These are phyloP conservation scores for Trichosporon inkin DNA, from an alignment of 1,284 basidiomycete genomes.

Conservation along the genomic window DNA sequence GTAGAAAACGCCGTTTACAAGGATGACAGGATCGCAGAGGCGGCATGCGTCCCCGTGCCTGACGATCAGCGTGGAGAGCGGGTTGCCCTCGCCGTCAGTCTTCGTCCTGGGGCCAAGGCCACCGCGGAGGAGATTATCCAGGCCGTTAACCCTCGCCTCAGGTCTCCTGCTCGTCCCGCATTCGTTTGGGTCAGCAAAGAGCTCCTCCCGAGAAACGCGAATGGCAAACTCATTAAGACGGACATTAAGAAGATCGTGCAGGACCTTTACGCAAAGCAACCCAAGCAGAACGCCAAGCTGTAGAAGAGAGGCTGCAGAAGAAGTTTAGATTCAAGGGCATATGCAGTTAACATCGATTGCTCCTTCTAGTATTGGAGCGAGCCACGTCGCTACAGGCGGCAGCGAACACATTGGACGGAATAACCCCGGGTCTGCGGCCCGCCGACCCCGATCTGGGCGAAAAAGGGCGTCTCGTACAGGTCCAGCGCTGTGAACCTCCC, in stretches of 20 bases:
- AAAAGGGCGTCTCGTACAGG: too few relatives aligned
- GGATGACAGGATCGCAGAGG: conserved; percentile 35
- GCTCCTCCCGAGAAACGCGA: conserved; percentile 18
- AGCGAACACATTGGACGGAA: too few relatives aligned
- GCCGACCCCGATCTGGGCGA: too few relatives aligned
- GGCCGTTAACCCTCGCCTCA: not conserved
- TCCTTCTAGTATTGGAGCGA: too few relatives aligned
- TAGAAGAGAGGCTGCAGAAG: conserved; percentile 5
- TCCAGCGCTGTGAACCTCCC: too few relatives aligned
- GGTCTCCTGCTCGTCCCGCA: conserved; percentile 14
- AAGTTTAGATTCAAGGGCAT: not conserved
- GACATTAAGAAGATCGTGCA: conserved; percentile 24
- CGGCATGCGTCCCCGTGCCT: conserved; percentile 37
- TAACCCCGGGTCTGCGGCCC: too few relatives aligned
- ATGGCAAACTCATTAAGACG: conserved; percentile 20
- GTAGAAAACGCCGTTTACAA: conserved; percentile 44
- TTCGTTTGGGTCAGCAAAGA: conserved; percentile 11
- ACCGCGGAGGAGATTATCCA: conserved; percentile 10
- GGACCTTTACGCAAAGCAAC: conserved; percentile 17
- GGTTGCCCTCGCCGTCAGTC: conserved; percentile 35
- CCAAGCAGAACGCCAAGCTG: conserved; percentile 25
- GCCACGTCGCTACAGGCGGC: too few relatives aligned
- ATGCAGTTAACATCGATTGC: not conserved
- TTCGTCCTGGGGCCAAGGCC: conserved; percentile 19
- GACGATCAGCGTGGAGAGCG: conserved; percentile 37